Percentiles rank a stretch among this genome's conserved stretches.
phyloP scores from a whole-genome alignment of 192 early-diverging fungal genomes.

The Polychytrium aggregatum region DNA sequence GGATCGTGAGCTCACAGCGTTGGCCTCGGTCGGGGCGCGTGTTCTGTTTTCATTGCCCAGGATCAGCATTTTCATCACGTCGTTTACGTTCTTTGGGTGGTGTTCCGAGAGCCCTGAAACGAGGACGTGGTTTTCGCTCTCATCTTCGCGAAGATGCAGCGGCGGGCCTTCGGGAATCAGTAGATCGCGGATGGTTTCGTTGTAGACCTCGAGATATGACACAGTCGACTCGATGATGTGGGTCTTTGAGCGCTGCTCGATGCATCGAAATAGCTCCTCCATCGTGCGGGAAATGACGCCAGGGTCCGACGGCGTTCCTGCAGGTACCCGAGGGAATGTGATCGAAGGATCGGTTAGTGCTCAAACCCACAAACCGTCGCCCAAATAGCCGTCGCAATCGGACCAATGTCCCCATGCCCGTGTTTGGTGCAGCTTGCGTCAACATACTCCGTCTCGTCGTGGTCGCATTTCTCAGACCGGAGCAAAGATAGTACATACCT shows the following conservation, averaged over 20 bases:
- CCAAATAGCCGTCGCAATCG: no score
- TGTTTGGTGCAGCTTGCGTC: no score
- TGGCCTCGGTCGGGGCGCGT: constrained; percentile 62
- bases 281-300: constrained; percentile 62
- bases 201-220: constrained; percentile 50
- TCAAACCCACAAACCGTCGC: no score
- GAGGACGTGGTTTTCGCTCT: constrained; percentile 37
- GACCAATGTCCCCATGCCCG: no score
- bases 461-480: no score
- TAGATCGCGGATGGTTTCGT: constrained; percentile 55
- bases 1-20: constrained; percentile 58
- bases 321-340: no score
- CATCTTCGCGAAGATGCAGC: constrained; percentile 70
- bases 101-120: constrained; percentile 57
- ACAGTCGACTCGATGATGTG: constrained; percentile 20
- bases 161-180: constrained; percentile 18
- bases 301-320: constrained; percentile 42
- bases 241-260: constrained; percentile 4
- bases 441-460: no score
- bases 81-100: constrained; percentile 47
- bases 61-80: constrained; percentile 32
- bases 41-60: constrained; percentile 63
- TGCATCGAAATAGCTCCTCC: constrained; percentile 26
- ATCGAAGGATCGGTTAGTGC: no score
- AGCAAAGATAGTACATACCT: no score